A percentile compares a stretch with the other conserved stretches of the same genome.
Evolutionary conservation across 306 rosid genomes (phyloP).

Genomic region (Pyrus betulifolia): DNA sequence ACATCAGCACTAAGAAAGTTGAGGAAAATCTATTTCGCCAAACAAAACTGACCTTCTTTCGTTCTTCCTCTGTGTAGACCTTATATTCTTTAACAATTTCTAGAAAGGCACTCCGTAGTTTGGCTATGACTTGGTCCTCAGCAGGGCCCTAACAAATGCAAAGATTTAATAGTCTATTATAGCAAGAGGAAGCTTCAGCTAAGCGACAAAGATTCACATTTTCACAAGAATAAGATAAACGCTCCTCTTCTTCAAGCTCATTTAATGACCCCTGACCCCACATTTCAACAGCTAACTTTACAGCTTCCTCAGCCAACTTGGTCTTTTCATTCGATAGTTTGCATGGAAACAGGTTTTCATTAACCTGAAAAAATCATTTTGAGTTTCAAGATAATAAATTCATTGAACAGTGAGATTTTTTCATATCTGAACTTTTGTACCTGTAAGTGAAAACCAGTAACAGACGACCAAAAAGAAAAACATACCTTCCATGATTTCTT

Average conservation of each 20-base stretch:
- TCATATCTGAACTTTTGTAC: neutral
- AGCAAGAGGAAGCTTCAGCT: neutral
- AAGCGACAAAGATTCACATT: slow-evolving; percentile 44
- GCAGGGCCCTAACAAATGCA: slow-evolving; percentile 70
- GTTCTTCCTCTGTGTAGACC: slow-evolving; percentile 82
- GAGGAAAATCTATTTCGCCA: slow-evolving; percentile 8
- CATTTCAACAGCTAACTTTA: slow-evolving; percentile 67
- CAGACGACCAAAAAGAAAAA: slow-evolving; percentile 7
- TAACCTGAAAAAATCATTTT: slow-evolving; percentile 46
- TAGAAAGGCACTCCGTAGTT: slow-evolving; percentile 67
- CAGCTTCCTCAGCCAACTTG: slow-evolving; percentile 68
- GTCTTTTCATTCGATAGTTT: slow-evolving; percentile 54
- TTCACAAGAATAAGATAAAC: slow-evolving; percentile 88
- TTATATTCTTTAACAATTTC: slow-evolving; percentile 79
- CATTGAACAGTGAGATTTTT: neutral
- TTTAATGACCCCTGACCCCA: slow-evolving; percentile 89
- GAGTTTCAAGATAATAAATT: slow-evolving; percentile 16
- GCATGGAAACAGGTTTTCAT: slow-evolving; percentile 84
- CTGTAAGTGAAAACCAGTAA: neutral
- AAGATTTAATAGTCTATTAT: neutral
- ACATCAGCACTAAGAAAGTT: slow-evolving; percentile 11
- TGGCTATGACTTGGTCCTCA: slow-evolving; percentile 75
- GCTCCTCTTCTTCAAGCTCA: slow-evolving; percentile 96
- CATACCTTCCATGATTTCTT: slow-evolving; percentile 80
- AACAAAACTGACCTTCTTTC: slow-evolving; percentile 55